These are phyloP conservation scores for Nigrospora sphaerica DNA, from an alignment of 2,329 filamentous ascomycete species.

Conservation along the genomic window DNA sequence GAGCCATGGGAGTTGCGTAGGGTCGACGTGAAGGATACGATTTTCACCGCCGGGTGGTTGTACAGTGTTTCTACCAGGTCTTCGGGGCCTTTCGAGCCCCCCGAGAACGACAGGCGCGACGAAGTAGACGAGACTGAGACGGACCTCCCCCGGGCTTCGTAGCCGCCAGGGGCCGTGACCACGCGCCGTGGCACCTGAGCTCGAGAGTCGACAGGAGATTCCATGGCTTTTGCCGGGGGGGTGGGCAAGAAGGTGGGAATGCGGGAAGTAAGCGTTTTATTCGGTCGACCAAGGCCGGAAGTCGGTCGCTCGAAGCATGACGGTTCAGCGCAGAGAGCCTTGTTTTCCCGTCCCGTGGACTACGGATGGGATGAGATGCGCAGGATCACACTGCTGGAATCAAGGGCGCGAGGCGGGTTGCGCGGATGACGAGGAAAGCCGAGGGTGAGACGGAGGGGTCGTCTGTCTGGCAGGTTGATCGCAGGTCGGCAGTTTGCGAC, in stretches of 20 bases:
- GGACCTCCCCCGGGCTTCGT: slow-evolving; percentile 3
- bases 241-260: neutral
- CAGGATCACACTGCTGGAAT: too few species aligned
- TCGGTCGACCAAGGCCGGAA: neutral
- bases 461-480: too few species aligned
- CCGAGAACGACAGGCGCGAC: slow-evolving; percentile 4
- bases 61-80: slow-evolving; percentile 63
- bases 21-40: slow-evolving; percentile 45
- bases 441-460: too few species aligned
- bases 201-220: neutral
- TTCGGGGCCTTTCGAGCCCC: slow-evolving; percentile 6
- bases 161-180: slow-evolving; percentile 2
- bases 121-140: slow-evolving; percentile 7
- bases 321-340: neutral
- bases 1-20: slow-evolving; percentile 21
- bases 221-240: slow-evolving; percentile 2
- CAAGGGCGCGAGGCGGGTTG: too few species aligned
- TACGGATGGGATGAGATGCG: too few species aligned
- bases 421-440: too few species aligned
- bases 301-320: neutral
- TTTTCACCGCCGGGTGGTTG: slow-evolving; percentile 64
- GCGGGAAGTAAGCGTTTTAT: neutral
- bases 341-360: too few species aligned
- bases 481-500: too few species aligned
- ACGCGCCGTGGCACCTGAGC: slow-evolving; percentile 5